phyloP scores from a whole-genome alignment of 305 asterid species.

The Fraxinus xanthoxyloides region DNA sequence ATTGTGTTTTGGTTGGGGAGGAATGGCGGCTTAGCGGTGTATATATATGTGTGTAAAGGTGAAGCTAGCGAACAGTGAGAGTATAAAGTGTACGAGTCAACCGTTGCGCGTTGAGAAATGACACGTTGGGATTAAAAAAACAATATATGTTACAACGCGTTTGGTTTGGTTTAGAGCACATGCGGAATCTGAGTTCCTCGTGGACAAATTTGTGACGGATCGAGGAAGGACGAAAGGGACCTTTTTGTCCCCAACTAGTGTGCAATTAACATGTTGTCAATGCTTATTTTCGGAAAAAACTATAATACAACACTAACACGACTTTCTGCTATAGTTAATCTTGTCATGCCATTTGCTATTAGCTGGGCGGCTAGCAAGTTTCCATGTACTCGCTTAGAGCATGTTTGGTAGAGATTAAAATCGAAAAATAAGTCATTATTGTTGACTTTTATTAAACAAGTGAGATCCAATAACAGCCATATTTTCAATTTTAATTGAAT shows the following conservation, averaged over 20 bases:
- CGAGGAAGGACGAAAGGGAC: background rate
- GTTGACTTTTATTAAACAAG: too few relatives aligned
- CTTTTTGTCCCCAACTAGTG: background rate
- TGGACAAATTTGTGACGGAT: background rate
- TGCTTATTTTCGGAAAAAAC: background rate
- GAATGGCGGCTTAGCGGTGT: conserved; percentile 35
- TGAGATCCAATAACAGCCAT: too few relatives aligned
- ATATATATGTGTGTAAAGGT: conserved; percentile 17
- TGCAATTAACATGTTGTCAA: background rate
- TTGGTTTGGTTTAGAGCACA: background rate
- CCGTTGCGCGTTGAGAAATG: background rate
- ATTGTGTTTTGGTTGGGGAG: background rate
- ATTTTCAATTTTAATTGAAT: too few relatives aligned
- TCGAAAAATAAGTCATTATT: too few relatives aligned
- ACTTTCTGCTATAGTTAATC: too few relatives aligned
- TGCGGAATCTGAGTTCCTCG: background rate
- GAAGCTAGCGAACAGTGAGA: background rate
- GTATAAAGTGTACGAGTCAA: conserved; percentile 1
- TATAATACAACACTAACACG: too few relatives aligned
- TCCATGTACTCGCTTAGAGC: too few relatives aligned
- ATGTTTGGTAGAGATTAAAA: too few relatives aligned
- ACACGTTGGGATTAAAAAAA: background rate
- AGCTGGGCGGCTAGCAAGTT: too few relatives aligned
- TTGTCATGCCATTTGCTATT: background rate
- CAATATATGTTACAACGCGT: background rate